A percentile compares a stretch with the other conserved stretches of the same genome.
phyloP scores from a whole-genome alignment of 495 filamentous ascomycete genomes.

The Tuber borchii region DNA sequence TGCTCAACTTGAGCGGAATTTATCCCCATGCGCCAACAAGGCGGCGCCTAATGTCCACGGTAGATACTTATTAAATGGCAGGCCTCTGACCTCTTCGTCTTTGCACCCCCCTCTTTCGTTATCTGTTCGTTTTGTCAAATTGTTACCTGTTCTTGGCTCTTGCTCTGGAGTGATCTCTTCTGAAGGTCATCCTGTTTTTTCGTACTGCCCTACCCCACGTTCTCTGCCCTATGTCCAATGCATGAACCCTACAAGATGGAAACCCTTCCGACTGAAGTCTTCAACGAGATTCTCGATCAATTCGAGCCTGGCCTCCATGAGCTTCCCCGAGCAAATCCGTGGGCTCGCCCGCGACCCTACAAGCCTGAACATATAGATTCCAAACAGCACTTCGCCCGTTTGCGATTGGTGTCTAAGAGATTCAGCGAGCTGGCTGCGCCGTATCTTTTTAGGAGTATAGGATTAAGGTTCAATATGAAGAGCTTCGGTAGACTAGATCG shows the following conservation, averaged over 20 bases:
- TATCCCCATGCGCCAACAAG: slow-evolving; percentile 37
- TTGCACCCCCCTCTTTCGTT: slow-evolving; percentile 36
- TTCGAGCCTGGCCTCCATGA: slow-evolving; percentile 38
- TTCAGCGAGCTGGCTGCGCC: slow-evolving; percentile 39
- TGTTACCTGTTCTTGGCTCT: slow-evolving; percentile 29
- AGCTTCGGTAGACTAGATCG: slow-evolving; percentile 38
- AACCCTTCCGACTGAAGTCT: slow-evolving; percentile 38
- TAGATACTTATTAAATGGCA: slow-evolving; percentile 41
- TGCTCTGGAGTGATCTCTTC: slow-evolving; percentile 28
- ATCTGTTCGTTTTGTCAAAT: slow-evolving; percentile 33
- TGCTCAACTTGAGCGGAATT: slow-evolving; percentile 38
- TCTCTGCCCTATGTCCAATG: slow-evolving; percentile 29
- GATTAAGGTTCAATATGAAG: slow-evolving; percentile 41
- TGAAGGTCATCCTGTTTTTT: slow-evolving; percentile 32
- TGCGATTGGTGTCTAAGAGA: slow-evolving; percentile 41
- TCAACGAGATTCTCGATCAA: slow-evolving; percentile 41
- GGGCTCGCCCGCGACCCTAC: slow-evolving; percentile 40
- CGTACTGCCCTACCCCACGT: slow-evolving; percentile 29
- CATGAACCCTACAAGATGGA: slow-evolving; percentile 37
- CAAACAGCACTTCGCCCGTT: slow-evolving; percentile 37
- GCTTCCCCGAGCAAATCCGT: slow-evolving; percentile 32
- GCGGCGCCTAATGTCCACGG: slow-evolving; percentile 39
- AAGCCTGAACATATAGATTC: slow-evolving; percentile 41
- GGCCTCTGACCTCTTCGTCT: slow-evolving; percentile 36
- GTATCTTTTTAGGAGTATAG: slow-evolving; percentile 42